Percentiles rank a stretch among this genome's conserved stretches.
Conservation (phyloP, 306 rosid genomes). For the Pyrus pyrifolia region DNA sequence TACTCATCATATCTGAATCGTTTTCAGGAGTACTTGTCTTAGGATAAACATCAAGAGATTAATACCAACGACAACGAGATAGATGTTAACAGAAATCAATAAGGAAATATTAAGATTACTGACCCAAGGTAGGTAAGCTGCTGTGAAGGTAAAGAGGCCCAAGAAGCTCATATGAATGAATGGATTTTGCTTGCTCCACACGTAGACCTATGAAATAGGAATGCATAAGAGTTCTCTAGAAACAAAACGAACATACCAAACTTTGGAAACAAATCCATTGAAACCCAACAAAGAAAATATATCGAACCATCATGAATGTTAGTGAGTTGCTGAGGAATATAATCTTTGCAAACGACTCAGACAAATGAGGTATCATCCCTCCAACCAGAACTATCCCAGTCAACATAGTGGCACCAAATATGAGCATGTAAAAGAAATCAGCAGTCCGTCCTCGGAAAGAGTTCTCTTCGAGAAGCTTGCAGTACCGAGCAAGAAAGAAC, state of each 20-base stretch:
- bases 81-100: not conserved
- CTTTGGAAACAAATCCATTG: not conserved
- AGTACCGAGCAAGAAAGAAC: conserved; percentile 98
- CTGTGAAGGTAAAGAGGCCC: conserved; percentile 90
- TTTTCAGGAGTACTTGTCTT: not conserved
- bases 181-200: conserved; percentile 98
- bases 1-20: not conserved
- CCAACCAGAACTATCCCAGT: conserved; percentile 91
- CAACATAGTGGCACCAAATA: conserved; percentile 81
- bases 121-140: conserved; percentile 98
- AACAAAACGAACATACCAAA: not conserved
- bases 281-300: not conserved
- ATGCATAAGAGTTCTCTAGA: conserved; percentile 5
- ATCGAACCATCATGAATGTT: conserved; percentile 91
- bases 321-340: conserved; percentile 92
- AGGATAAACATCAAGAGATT: not conserved
- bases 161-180: conserved; percentile 94
- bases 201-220: conserved; percentile 61
- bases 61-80: not conserved
- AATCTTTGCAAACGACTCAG: conserved; percentile 79
- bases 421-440: conserved; percentile 91
- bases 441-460: conserved; percentile 96
- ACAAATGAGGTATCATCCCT: conserved; percentile 88
- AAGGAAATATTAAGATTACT: conserved; percentile 20
- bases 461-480: conserved; percentile 98